phyloP scores from a whole-genome alignment of 495 filamentous ascomycete species.

The Podospora anserina region DNA sequence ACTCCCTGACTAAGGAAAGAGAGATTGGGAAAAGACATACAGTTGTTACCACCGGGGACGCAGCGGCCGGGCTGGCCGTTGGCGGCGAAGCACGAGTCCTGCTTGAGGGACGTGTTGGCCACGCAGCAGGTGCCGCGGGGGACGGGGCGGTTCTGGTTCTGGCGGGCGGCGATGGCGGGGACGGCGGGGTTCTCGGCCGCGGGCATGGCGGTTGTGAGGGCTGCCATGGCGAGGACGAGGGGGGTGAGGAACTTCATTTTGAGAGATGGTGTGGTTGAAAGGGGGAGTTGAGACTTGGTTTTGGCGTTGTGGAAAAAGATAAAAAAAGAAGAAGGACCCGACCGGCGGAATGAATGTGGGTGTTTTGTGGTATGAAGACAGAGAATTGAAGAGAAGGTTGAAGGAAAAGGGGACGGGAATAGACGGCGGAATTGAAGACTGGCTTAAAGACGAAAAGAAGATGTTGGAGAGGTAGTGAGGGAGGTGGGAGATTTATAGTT shows the following conservation, averaged over 20 bases:
- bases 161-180: conserved; percentile 21
- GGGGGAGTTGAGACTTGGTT: not conserved
- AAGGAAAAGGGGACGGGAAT: conserved; percentile 1
- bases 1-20: not conserved
- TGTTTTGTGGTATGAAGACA: not conserved
- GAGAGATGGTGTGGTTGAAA: not conserved
- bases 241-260: conserved; percentile 28
- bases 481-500: too few relatives aligned
- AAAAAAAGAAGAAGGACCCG: conserved; percentile 1
- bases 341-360: conserved; percentile 14
- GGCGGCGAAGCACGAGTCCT: conserved; percentile 31
- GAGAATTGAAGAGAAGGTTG: conserved; percentile 1
- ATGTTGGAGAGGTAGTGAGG: not conserved
- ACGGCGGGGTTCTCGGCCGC: conserved; percentile 19
- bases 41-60: conserved; percentile 29
- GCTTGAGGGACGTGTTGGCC: conserved; percentile 32
- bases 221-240: conserved; percentile 24
- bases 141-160: conserved; percentile 32
- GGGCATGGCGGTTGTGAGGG: conserved; percentile 16
- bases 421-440: conserved; percentile 14
- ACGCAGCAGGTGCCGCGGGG: conserved; percentile 34
- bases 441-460: conserved; percentile 13
- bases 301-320: not conserved
- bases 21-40: conserved; percentile 15
- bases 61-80: conserved; percentile 29